Base-by-base conservation (phyloP, 2,329 filamentous ascomycete species). In the Trichophyton simii region DNA sequence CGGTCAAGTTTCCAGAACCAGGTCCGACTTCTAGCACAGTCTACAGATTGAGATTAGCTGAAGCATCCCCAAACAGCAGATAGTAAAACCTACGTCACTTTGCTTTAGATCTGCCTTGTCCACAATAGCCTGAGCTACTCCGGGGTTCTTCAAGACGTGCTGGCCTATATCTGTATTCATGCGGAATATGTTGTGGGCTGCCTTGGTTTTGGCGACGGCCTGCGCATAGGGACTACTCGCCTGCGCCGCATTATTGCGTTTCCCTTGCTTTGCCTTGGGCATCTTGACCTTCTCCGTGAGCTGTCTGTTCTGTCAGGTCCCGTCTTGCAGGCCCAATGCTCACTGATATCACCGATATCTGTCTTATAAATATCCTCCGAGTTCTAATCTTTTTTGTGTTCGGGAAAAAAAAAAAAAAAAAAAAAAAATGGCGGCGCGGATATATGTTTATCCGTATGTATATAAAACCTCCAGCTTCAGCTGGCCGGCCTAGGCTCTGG, bases 71-170 rank as follows among this genome's bases (percentile, higher is more conserved):
- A 55, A 55, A 3, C 28, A 28, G 13, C n/a, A 18, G 54, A 13
- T 1, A 9, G 25, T 34, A 36, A 4, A 9, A 68, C 72, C 63
- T 64, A 81, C 78, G 72, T 87, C 94, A 38, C 88, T 92, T 62
- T 94, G 91, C 72, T 96, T 96, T 44, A 99, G 81, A 68, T 87
- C 84, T 15, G 91, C 89, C 77, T 97, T 97, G 67, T 87, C 81
- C 36, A 92, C 88, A 67, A 94, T 92, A 59, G 85, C 85, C 71
- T 88, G 85, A 3, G 88, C 87, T 57, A 95, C 87, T 69, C 88
- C 88, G 1, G 89, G 89, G 73, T 95, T 95, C 74, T 96, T 96
- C 66, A 97, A 82, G 64, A 99, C 94, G 74, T 97, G 90, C 72
- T 88, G 85, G 68, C 92, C 91, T 66, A 94, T 83, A 73, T 92